Conservation (phyloP, 805 yeast species). For the Isabelozyma gotoi region DNA sequence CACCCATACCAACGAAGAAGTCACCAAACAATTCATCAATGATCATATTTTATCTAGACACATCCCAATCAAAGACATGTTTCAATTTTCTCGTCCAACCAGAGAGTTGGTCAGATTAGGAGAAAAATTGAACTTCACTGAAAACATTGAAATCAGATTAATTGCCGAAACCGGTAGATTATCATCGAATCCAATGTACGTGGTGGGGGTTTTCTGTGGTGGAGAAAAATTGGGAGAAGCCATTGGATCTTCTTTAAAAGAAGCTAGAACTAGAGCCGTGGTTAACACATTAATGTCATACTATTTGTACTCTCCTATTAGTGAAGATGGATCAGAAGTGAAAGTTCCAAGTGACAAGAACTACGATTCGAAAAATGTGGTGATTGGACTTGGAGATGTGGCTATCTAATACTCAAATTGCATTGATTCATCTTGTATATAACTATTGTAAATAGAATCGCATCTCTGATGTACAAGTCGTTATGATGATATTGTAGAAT, state of each 20-base stretch:
- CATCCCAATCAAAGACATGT: slow-evolving; percentile 69
- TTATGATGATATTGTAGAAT: not conserved
- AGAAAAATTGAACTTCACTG: slow-evolving; percentile 67
- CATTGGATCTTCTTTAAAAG: slow-evolving; percentile 83
- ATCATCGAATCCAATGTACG: slow-evolving; percentile 78
- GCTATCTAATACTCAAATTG: slow-evolving; percentile 35
- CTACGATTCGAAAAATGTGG: slow-evolving; percentile 37
- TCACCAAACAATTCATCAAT: slow-evolving; percentile 66
- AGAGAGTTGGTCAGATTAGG: slow-evolving; percentile 78
- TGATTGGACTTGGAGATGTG: slow-evolving; percentile 45
- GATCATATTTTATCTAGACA: slow-evolving; percentile 82
- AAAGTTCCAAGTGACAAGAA: slow-evolving; percentile 61
- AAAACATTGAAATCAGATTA: slow-evolving; percentile 73
- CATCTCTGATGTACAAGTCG: no score
- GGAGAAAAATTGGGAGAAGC: slow-evolving; percentile 87
- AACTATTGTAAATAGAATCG: not conserved
- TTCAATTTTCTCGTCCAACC: slow-evolving; percentile 82
- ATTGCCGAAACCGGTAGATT: slow-evolving; percentile 92
- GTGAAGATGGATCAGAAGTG: slow-evolving; percentile 37
- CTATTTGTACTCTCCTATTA: slow-evolving; percentile 85
- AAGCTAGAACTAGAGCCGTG: slow-evolving; percentile 90
- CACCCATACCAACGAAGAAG: slow-evolving; percentile 65
- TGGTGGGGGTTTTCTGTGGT: slow-evolving; percentile 91
- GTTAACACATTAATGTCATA: slow-evolving; percentile 88
- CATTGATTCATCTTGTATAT: slow-evolving; percentile 1